Base-by-base conservation (phyloP, 73 alveolate species). In the Tetrahymena malaccensis region DNA sequence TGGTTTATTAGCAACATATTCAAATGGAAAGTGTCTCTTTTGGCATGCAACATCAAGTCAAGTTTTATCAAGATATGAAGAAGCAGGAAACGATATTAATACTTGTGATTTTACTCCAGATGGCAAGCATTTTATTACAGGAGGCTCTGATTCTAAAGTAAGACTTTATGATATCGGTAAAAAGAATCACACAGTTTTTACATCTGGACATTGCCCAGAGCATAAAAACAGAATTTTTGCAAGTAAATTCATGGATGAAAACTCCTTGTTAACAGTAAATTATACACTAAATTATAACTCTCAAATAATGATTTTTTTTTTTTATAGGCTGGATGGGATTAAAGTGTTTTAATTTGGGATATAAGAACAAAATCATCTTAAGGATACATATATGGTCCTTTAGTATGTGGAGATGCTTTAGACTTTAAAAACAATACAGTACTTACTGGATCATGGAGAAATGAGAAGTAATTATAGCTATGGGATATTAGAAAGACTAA, bases 31-130 rank as follows among this genome's bases (percentile, higher is more conserved):
- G 34, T 44, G 93, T 15, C 70, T 95, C 34, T 95, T 85, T 89
- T 95, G 97, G 97, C 97, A 95, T 95, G 97, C 97, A 21, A 95
- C 97, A 89, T 95, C 97, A 25, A 58, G 84, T 25, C 44, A 95
- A 95, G 85, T 55, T 1, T 89, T 95, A 55, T 95, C 85, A 34
- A 85, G 94, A 37, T 33, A 85, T 43, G 95, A 95, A 50, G 97
- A 95, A 43, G 55, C 85, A 21, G 95, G 94, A 85, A 95, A 95
- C 43, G 43, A 85, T 37, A 89, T 95, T 17, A 95, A 95, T 95
- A 43, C 94, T 31, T 95, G 97, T 56, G 97, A 95, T 22, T 95
- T 95, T 31, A 43, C 95, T 9, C 84, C 84, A 12, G 97, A 95
- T 95, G 97, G 97, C 7, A 94, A 95, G 34, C 55, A 95, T 16